These are phyloP conservation scores for Dispira simplex DNA, from an alignment of 192 early-diverging fungal genomes.

Conservation along the genomic window DNA sequence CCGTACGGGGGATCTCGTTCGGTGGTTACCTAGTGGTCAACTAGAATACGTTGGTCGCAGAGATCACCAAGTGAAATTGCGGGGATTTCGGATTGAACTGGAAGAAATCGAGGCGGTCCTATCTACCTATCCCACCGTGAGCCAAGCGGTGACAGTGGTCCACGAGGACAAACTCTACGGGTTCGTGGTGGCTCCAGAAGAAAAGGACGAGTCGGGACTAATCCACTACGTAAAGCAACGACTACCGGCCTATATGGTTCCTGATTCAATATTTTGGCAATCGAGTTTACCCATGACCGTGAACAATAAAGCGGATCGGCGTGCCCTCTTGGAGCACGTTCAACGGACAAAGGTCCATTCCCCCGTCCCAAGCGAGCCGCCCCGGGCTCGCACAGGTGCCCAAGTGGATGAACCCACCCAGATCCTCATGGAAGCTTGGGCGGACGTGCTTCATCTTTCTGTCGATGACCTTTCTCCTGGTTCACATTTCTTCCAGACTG, in stretches of 20 bases:
- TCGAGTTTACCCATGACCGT: background rate
- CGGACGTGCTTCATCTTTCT: background rate
- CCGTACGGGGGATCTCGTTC: slow-evolving; percentile 20
- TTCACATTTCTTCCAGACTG: background rate
- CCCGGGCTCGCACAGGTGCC: background rate
- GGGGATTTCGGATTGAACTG: slow-evolving; percentile 21
- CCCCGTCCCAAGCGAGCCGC: background rate
- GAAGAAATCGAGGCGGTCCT: slow-evolving; percentile 18
- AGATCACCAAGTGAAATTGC: slow-evolving; percentile 24
- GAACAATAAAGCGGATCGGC: slow-evolving; percentile 7
- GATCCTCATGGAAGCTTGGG: background rate
- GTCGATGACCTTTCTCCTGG: background rate
- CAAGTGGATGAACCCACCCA: background rate
- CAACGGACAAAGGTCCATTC: background rate
- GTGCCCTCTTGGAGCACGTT: background rate
- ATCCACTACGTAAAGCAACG: background rate
- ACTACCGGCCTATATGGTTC: slow-evolving; percentile 7
- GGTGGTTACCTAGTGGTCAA: slow-evolving; percentile 19
- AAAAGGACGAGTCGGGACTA: background rate
- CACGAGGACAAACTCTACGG: background rate
- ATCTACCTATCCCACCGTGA: slow-evolving; percentile 12
- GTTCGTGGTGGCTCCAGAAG: slow-evolving; percentile 2
- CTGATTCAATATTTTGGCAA: background rate
- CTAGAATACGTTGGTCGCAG: slow-evolving; percentile 18
- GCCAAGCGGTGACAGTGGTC: slow-evolving; percentile 15